phyloP scores from a whole-genome alignment of 2,329 filamentous ascomycete genomes.

The Diaporthe vexans region DNA sequence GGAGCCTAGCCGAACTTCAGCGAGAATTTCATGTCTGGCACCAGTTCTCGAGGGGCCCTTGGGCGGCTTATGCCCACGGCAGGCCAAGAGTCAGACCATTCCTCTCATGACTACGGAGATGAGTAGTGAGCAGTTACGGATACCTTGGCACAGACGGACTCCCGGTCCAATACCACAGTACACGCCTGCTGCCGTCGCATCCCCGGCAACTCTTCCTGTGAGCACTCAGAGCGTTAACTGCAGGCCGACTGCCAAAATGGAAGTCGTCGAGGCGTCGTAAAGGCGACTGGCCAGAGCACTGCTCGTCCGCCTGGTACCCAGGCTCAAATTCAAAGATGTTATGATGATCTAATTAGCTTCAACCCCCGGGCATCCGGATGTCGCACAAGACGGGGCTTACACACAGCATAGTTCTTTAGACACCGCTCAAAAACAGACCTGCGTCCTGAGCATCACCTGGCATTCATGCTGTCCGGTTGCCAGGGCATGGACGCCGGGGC shows the following conservation, averaged over 20 bases:
- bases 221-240: not conserved
- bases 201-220: not conserved
- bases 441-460: not conserved
- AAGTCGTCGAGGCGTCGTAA: not conserved
- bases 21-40: slow-evolving; percentile 23
- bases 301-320: too few relatives aligned
- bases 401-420: not conserved
- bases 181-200: slow-evolving; percentile 3
- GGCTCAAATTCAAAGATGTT: too few relatives aligned
- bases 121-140: slow-evolving; percentile 23
- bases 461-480: not conserved
- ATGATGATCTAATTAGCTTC: too few relatives aligned
- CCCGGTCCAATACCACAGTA: not conserved
- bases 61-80: not conserved
- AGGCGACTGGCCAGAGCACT: not conserved
- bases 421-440: not conserved
- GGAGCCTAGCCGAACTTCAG: slow-evolving; percentile 29
- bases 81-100: slow-evolving; percentile 34
- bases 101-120: slow-evolving; percentile 38
- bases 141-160: not conserved
- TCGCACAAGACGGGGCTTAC: not conserved
- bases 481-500: too few relatives aligned
- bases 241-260: not conserved
- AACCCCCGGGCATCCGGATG: not conserved
- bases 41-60: slow-evolving; percentile 6